These are phyloP conservation scores for Poteriospumella lacustris DNA, from an alignment of 108 stramenopile species.

Conservation along the genomic window DNA sequence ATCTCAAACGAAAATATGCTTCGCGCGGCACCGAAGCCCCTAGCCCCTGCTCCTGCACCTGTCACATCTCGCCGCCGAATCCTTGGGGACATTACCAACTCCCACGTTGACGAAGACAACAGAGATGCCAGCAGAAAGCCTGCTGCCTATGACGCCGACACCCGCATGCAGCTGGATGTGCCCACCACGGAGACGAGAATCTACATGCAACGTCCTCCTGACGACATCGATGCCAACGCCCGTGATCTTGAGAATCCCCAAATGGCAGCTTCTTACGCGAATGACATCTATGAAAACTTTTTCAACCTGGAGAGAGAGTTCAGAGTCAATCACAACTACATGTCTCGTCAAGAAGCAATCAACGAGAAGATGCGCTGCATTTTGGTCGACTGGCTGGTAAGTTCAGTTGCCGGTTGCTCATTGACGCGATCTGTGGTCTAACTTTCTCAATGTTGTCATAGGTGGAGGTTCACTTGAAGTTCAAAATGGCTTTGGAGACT, in stretches of 20 bases:
- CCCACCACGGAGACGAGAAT: neutral
- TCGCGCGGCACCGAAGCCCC: slow-evolving; percentile 17
- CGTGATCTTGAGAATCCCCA: slow-evolving; percentile 86
- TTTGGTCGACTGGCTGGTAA: slow-evolving; percentile 93
- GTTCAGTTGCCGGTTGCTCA: neutral
- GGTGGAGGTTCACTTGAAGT: slow-evolving; percentile 89
- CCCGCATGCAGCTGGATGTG: neutral
- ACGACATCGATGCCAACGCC: slow-evolving; percentile 81
- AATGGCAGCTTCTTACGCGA: slow-evolving; percentile 83
- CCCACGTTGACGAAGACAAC: slow-evolving; percentile 32
- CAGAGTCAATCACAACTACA: slow-evolving; percentile 70
- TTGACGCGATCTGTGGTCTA: neutral
- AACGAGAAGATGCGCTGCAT: slow-evolving; percentile 91
- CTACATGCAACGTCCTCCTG: slow-evolving; percentile 28
- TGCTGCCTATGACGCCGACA: slow-evolving; percentile 33
- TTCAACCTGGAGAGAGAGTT: slow-evolving; percentile 68
- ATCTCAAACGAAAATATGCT: slow-evolving; percentile 34
- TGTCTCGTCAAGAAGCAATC: slow-evolving; percentile 74
- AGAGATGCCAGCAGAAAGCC: slow-evolving; percentile 35
- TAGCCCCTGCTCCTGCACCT: slow-evolving; percentile 31
- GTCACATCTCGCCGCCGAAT: slow-evolving; percentile 37
- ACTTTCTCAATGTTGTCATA: neutral
- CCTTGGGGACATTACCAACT: slow-evolving; percentile 46
- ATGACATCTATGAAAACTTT: slow-evolving; percentile 87
- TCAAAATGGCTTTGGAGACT: slow-evolving; percentile 92